Evolutionary conservation across 257 asterid species (phyloP), one percentile per base, ranked within the genome.

Genomic region (Mentha longifolia): DNA sequence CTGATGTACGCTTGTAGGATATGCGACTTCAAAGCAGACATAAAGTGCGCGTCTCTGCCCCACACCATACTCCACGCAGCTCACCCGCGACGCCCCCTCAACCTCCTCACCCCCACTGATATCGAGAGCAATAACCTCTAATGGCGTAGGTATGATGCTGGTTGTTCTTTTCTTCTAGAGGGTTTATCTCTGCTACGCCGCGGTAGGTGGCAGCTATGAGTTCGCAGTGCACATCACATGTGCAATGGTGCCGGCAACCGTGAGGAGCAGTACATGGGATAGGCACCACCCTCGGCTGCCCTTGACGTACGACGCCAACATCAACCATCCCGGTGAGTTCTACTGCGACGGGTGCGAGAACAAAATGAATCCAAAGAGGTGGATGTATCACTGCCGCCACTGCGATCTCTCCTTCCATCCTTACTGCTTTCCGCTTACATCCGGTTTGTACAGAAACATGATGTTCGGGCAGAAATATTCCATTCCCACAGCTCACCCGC

Each of bases 351-450:
- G 14, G 9, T 68, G 74, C 13, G 65, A 55, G 9, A 13, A 3
- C 0, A 7, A 25, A 15, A 68, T 68, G 55, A 41, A 55, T 20
- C 74, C 65, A 12, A 68, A 41, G 30, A 46, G 17, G 0, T 46
- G 51, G 51, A 46, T 46, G 51, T 46, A 46, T 46, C 51, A 46
- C 51, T 46, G 51, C 16, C 17, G 51, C 51, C 17, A 12, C 16
- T 46, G 51, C 16, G 73, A 68, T n/a, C 20, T 39, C 2, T 69
- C 66, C 31, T 69, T 69, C 74, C 74, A 69, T 25, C 66, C 65
- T 16, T 0, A 0, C 0, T 69, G 74, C 56, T 55, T 69, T 16
- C 16, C 12, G 22, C 4, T 56, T 9, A 54, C 57, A 9, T 39
- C 66, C 2, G 74, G 65, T 5, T 0, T 1, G 0, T 56, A 39